Evolutionary conservation across 148 eudicot species (phyloP), one percentile per base, ranked within the genome.

Genomic region (Amaranthus hypochondriacus): DNA sequence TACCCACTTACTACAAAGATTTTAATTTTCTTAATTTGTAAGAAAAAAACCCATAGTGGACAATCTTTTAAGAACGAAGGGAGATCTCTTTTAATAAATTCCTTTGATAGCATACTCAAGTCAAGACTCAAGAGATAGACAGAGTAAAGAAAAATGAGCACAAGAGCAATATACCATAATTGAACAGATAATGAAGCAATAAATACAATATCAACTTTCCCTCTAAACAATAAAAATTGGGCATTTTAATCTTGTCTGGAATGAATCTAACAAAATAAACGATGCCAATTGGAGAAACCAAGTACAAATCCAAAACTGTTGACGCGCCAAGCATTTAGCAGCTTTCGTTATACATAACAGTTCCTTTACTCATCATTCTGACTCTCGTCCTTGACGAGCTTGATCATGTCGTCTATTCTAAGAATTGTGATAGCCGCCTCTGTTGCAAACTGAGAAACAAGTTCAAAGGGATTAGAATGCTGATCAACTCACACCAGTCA

Each of bases 361-460:
- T 48, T 6, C 54, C 76, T 80, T 81, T 78, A 75, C 69, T 76
- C 74, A 13, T 81, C 95, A 58, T 82, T 76, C 83, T 95, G 97
- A 68, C 90, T 86, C 68, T 96, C 99, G 18, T 96, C 99, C 79
- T 96, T 96, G 69, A 82, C 88, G 58, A 96, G 90, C 82, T 76
- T 96, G 78, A 96, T 92, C 99, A 96, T 92, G 84, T 96, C 99
- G 68, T 90, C 97, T 39, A 96, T 96, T 56, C 99, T 84, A 73
- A 96, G 97, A 72, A 96, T 96, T 7, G 99, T 96, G 47, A 92
- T 96, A 53, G 99, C 99, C 15, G 99, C 99, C 83, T 96, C 99
- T 2, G 98, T 93, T 39, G 98, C 39, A 28, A 28, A 28, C 39
- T 28, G 39, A 28, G 39, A 28, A 28, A 28, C 39, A 28, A 28